Percentiles rank a stretch among this genome's conserved stretches.
Evolutionary conservation across 2,329 filamentous ascomycete genomes (phyloP).

Genomic region (Lasiodiplodia hormozganensis): DNA sequence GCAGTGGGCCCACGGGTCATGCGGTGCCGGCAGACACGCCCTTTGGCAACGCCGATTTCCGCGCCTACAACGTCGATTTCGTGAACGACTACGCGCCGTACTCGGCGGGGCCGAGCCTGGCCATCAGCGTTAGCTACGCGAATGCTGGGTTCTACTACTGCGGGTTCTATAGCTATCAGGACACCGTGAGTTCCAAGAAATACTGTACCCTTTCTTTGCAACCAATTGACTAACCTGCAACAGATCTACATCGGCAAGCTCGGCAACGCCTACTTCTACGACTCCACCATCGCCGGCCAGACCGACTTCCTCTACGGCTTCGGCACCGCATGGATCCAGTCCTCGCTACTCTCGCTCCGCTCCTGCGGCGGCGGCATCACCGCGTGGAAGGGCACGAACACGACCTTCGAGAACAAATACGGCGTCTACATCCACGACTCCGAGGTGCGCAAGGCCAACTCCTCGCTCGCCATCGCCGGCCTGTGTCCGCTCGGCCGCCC

Average conservation of each 20-base stretch:
- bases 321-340: constrained; percentile 67
- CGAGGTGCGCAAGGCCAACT: constrained; percentile 62
- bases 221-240: not conserved
- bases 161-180: constrained; percentile 72
- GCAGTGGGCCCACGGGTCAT: constrained; percentile 67
- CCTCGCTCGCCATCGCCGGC: constrained; percentile 49
- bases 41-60: constrained; percentile 68
- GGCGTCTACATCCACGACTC: constrained; percentile 69
- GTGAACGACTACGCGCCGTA: constrained; percentile 64
- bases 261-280: constrained; percentile 70
- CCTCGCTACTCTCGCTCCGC: constrained; percentile 62
- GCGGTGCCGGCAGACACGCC: constrained; percentile 66
- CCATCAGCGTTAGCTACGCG: constrained; percentile 66
- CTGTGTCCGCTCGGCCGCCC: constrained; percentile 67
- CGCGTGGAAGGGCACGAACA: constrained; percentile 73
- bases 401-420: constrained; percentile 70
- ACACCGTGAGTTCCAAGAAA: constrained; percentile 58
- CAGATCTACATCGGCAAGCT: constrained; percentile 70
- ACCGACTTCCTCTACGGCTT: constrained; percentile 75
- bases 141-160: constrained; percentile 73
- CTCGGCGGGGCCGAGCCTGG: constrained; percentile 64
- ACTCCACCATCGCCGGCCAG: constrained; percentile 66
- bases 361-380: constrained; percentile 71
- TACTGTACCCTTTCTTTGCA: not conserved
- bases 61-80: constrained; percentile 72